Percentiles rank a stretch among this genome's conserved stretches.
Conservation (phyloP, 1,284 basidiomycete genomes). For the Sanghuangporus sanghuang region DNA sequence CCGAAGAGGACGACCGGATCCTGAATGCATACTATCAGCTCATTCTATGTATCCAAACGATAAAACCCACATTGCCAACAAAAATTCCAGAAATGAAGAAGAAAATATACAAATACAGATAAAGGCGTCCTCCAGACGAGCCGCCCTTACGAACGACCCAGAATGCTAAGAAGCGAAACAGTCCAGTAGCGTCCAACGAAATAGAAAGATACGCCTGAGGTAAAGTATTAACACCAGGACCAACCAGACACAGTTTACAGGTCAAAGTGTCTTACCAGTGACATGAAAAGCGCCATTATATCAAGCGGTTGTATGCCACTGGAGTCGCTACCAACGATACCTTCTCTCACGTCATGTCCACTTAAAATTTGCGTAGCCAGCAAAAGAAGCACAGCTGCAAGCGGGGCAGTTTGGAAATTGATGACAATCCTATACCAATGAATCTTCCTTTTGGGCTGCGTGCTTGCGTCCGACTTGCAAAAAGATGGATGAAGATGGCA, state of each 20-base stretch:
- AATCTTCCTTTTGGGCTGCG: not conserved
- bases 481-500: conserved; percentile 27
- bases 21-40: conserved; percentile 22
- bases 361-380: conserved; percentile 74
- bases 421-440: conserved; percentile 38
- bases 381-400: conserved; percentile 74
- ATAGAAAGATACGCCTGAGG: conserved; percentile 88
- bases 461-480: conserved; percentile 24
- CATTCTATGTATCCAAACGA: not conserved
- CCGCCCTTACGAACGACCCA: conserved; percentile 81
- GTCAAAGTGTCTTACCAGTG: conserved; percentile 43
- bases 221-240: conserved; percentile 23
- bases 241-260: not conserved
- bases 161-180: conserved; percentile 84
- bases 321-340: conserved; percentile 65
- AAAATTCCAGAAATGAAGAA: conserved; percentile 75
- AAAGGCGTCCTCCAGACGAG: conserved; percentile 64
- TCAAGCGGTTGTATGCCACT: conserved; percentile 87
- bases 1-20: conserved; percentile 85
- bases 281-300: conserved; percentile 89
- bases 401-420: conserved; percentile 71
- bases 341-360: conserved; percentile 56
- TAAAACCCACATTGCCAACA: conserved; percentile 66
- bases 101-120: conserved; percentile 75
- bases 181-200: conserved; percentile 85